Evolutionary conservation across 1,284 basidiomycete species (phyloP).

Genomic region (Acaromyces ingoldii): DNA sequence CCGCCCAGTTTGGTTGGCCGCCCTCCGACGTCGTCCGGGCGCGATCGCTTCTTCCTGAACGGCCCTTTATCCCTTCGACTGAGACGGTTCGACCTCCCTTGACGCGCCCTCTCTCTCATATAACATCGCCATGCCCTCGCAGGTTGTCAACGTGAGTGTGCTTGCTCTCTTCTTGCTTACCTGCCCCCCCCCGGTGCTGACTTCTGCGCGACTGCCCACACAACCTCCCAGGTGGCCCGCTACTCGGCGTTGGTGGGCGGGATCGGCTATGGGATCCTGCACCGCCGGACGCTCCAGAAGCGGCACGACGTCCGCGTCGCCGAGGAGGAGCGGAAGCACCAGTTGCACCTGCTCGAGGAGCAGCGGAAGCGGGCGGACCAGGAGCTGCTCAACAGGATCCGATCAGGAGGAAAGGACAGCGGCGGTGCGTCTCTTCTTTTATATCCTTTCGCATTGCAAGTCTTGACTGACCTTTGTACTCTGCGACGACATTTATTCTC

Average conservation of each 20-base stretch:
- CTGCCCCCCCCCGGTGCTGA: background rate
- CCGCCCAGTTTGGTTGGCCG: too few relatives aligned
- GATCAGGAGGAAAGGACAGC: background rate
- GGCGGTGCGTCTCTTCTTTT: constrained; percentile 13
- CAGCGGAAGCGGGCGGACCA: constrained; percentile 63
- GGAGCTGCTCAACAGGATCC: constrained; percentile 35
- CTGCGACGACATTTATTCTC: too few relatives aligned
- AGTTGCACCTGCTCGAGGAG: constrained; percentile 64
- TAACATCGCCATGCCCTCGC: constrained; percentile 17
- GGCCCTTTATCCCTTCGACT: too few relatives aligned
- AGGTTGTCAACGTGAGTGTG: constrained; percentile 44
- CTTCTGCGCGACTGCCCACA: background rate
- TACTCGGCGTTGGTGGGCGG: constrained; percentile 87
- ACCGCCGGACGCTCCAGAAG: constrained; percentile 82
- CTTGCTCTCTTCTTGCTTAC: background rate
- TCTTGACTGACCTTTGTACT: background rate
- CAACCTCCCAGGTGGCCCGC: constrained; percentile 71
- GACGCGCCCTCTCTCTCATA: too few relatives aligned
- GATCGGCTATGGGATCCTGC: constrained; percentile 85
- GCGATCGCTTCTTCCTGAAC: too few relatives aligned
- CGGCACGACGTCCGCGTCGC: constrained; percentile 73
- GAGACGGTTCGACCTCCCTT: too few relatives aligned
- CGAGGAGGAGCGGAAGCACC: constrained; percentile 52
- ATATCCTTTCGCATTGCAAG: constrained; percentile 58
- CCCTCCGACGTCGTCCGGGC: too few relatives aligned